A percentile compares a stretch with the other conserved stretches of the same genome.
Conservation (phyloP, 805 yeast genomes). For the Candida nitratophila region DNA sequence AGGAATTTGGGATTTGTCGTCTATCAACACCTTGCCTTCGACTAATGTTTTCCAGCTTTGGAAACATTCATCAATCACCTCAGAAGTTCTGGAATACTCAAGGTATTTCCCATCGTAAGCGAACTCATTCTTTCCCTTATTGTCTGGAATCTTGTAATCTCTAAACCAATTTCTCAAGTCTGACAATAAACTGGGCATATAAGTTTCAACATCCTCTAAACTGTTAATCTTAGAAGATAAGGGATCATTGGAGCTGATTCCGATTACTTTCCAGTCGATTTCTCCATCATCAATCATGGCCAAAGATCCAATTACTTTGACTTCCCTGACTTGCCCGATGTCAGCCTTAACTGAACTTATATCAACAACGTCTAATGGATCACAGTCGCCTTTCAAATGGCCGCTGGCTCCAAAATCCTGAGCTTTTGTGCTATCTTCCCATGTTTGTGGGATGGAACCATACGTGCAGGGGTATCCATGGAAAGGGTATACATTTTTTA, state of each 20-base stretch:
- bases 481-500: slow-evolving; percentile 73
- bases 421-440: slow-evolving; percentile 85
- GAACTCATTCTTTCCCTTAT: slow-evolving; percentile 68
- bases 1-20: slow-evolving; percentile 3
- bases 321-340: slow-evolving; percentile 51
- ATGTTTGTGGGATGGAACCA: slow-evolving; percentile 88
- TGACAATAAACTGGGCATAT: slow-evolving; percentile 65
- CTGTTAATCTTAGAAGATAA: slow-evolving; percentile 52
- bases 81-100: slow-evolving; percentile 50
- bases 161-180: slow-evolving; percentile 75
- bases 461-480: slow-evolving; percentile 84
- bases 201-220: slow-evolving; percentile 58
- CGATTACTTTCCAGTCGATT: slow-evolving; percentile 89
- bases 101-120: slow-evolving; percentile 67
- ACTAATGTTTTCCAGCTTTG: slow-evolving; percentile 60
- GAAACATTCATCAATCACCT: slow-evolving; percentile 56
- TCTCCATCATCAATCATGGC: slow-evolving; percentile 91
- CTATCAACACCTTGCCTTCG: slow-evolving; percentile 30
- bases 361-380: slow-evolving; percentile 92
- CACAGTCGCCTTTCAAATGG: slow-evolving; percentile 73
- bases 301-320: slow-evolving; percentile 67
- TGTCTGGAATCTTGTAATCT: slow-evolving; percentile 77
- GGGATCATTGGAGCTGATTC: slow-evolving; percentile 61
- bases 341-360: slow-evolving; percentile 50
- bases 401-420: slow-evolving; percentile 29